Evolutionary conservation across 352 stramenopile genomes (phyloP), one percentile per base, ranked within the genome.

Genomic region (Aphanomyces invadans): DNA sequence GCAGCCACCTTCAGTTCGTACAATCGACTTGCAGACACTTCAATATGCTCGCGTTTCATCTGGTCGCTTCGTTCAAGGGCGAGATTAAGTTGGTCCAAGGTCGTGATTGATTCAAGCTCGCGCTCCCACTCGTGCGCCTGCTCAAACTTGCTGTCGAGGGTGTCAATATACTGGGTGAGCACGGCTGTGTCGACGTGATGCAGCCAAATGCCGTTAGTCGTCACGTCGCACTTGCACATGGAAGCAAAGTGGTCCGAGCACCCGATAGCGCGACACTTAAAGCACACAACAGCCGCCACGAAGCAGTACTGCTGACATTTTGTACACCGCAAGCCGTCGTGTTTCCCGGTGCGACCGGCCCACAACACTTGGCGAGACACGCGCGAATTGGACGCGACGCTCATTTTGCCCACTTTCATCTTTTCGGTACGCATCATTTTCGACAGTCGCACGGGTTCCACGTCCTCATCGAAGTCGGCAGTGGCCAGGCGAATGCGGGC

Each of bases 231-330:
- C 63, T 87, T 86, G 72, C 85, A 94, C 83, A 90, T 90, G n/a
- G 68, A 72, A 0, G 74, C 28, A 45, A 87, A 90, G 65, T 94
- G 85, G 3, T 91, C 81, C 21, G 80, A 49, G 52, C 85, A 94
- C 0, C 83, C 85, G n/a, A 94, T 82, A 33, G 82, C 76, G 1
- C 81, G 80, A 26, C 85, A 94, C 39, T 76, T 80, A 0, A 80
- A 85, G 48, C 86, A 94, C 23, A 90, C 83, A 0, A 94, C 86
- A 12, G 86, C 86, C 61, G 91, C 80, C 1, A 94, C 55, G 70
- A 89, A 94, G 69, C 86, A 94, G 63, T 94, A 94, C 65, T 94
- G 86, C 26, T 90, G 89, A 71, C 86, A 94, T 2, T 70, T 73
- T 0, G 76, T 74, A 45, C 86, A 94, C 17, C 84, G 86, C 17